Base-by-base conservation (phyloP, 106 monocot species). In the Dendrobium officinale region DNA sequence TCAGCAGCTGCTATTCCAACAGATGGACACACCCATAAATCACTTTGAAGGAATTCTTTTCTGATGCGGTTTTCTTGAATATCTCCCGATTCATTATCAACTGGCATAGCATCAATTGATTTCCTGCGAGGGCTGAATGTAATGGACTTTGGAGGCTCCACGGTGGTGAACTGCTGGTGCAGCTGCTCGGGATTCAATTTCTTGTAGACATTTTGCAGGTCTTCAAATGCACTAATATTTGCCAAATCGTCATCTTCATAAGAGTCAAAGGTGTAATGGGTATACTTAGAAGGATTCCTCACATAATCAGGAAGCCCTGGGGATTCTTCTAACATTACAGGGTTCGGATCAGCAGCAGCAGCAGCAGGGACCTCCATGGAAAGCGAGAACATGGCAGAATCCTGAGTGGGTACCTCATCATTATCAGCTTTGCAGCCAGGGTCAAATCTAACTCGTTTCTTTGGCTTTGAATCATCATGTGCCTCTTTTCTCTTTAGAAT, bases 361-460 rank as follows among this genome's bases (percentile, higher is more conserved):
- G 26, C 37, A 37, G 45, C 43, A 20, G n/a, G 44, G 15, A 81
- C 29, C 19, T 67, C 81, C 81, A 79, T 66, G 58, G 78, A 58
- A 19, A 85, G 80, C 4, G 77, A 59, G 9, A 79, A 58, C 67
- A 74, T 64, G 19, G 48, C 27, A 55, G n/a, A 27, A 51, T 51
- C 51, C 51, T 51, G 51, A 31, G 81, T 85, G 31, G 31, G 31
- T 8, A 41, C 17, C 68, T 89, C 80, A 37, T 79, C 56, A 17
- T 73, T 75, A 37, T 59, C 54, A 72, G 81, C 83, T 43, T 73
- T 77, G 75, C 41, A 78, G 26, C 4, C 77, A n/a, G 88, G 64
- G 84, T 89, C 86, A 77, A 97, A 97, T 48, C 94, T 81, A 44
- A 99, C 99, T 58, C 91, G 91, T 78, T 99, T 99, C 48, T 87